Base-by-base conservation (phyloP, 768 basidiomycete species). In the Macrocybe gigantea region DNA sequence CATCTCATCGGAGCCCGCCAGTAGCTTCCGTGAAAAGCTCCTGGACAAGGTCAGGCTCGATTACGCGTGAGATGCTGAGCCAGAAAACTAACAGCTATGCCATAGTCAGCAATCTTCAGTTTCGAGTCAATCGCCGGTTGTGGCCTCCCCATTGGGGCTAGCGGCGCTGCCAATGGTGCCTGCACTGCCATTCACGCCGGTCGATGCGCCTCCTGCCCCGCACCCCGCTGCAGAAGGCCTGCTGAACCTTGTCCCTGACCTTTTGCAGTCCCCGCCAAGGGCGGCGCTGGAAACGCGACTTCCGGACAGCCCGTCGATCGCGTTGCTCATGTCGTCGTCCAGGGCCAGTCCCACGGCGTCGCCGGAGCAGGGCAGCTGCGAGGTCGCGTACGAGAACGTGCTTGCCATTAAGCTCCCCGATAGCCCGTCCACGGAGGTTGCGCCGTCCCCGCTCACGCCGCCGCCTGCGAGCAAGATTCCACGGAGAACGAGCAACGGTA, bases 121-220 rank as follows among this genome's bases (percentile, higher is more conserved):
- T 38, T 31, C 15, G 12, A 43, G 52, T 1, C 44, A 45, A 31
- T 68, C 68, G 6, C 71, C 68, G 0, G 62, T 65, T 11, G 64
- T 70, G 9, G 46, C 46, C 13, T 70, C 70, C 7, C 70, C 69
- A 0, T 43, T 60, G 29, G 69, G 62, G n/a, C 60, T 73, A 6
- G 62, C 57, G 2, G 44, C 55, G 5, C 55, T 73, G 7, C 68
- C 69, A 1, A 36, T 46, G 1, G 60, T 69, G 14, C 68, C 68
- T 5, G 69, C 71, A 7, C 53, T 70, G 7, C 54, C 59, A 1
- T 49, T 61, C 3, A 67, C 65, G 1, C 66, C 68, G 0, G 49
- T 66, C n/a, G 68, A 67, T 47, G 39, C 59, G 7, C 8, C 51
- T 10, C 9, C 15, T 35, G 5, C 37, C 31, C 39, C 29, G 39